phyloP scores from a whole-genome alignment of 176 grass and related monocot species.

The Phyllostachys edulis region DNA sequence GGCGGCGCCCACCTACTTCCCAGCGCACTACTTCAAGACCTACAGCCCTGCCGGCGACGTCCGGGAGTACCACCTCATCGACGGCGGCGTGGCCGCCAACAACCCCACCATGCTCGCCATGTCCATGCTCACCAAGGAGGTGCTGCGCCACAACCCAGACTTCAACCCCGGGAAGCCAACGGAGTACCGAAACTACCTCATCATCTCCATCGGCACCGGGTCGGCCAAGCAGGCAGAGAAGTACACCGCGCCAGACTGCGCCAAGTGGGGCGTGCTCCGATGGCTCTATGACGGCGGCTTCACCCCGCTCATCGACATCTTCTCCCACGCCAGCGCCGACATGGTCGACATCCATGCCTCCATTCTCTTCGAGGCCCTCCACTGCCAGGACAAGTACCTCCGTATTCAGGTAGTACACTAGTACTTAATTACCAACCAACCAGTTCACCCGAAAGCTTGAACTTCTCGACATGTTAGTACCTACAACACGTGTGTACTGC shows the following conservation, averaged over 20 bases:
- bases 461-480: not conserved
- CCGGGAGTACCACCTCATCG: constrained; percentile 49
- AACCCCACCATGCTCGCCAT: constrained; percentile 61
- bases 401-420: constrained; percentile 53
- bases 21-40: constrained; percentile 46
- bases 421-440: not conserved
- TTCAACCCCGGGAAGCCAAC: constrained; percentile 31
- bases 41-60: not conserved
- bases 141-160: constrained; percentile 36
- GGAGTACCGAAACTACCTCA: constrained; percentile 49
- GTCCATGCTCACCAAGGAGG: constrained; percentile 41
- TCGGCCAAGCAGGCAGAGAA: constrained; percentile 26
- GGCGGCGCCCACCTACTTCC: constrained; percentile 64
- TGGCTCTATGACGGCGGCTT: constrained; percentile 50
- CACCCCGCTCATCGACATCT: constrained; percentile 61
- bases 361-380: constrained; percentile 45
- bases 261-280: constrained; percentile 44
- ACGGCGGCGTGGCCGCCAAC: constrained; percentile 64
- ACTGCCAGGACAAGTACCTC: constrained; percentile 37
- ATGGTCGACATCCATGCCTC: constrained; percentile 68
- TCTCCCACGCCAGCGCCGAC: constrained; percentile 60
- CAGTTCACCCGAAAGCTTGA: not conserved
- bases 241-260: constrained; percentile 34
- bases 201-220: constrained; percentile 65
- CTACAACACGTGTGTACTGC: not conserved